These are phyloP conservation scores for Polyplosphaeria fusca DNA, from an alignment of 495 filamentous ascomycete species.

Conservation along the genomic window DNA sequence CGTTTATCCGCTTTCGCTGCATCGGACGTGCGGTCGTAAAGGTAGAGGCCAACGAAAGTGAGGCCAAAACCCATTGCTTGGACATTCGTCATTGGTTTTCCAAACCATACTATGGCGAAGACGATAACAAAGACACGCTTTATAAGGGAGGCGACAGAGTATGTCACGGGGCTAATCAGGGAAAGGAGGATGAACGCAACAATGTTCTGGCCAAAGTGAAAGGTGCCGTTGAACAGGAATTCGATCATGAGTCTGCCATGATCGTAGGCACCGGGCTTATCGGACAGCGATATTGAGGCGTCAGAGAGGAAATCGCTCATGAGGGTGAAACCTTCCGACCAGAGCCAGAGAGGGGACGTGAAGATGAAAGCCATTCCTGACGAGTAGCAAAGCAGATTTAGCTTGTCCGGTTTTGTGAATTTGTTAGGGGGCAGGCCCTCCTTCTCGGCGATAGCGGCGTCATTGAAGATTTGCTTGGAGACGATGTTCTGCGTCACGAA, in stretches of 20 bases:
- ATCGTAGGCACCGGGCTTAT: conserved; percentile 66
- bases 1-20: conserved; percentile 76
- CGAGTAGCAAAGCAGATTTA: conserved; percentile 96
- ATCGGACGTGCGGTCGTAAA: conserved; percentile 91
- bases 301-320: conserved; percentile 68
- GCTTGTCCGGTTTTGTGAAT: conserved; percentile 81
- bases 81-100: conserved; percentile 73
- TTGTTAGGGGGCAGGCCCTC: conserved; percentile 54
- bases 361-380: conserved; percentile 85
- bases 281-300: conserved; percentile 57
- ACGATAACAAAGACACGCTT: conserved; percentile 97
- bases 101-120: conserved; percentile 94
- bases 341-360: conserved; percentile 91
- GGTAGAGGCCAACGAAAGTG: conserved; percentile 88
- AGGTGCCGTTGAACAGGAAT: conserved; percentile 94
- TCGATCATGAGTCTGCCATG: conserved; percentile 75
- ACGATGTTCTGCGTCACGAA: conserved; percentile 99
- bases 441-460: conserved; percentile 75
- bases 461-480: conserved; percentile 98
- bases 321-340: conserved; percentile 77
- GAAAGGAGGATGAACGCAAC: conserved; percentile 88
- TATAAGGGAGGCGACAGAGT: conserved; percentile 90
- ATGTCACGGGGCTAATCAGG: conserved; percentile 91
- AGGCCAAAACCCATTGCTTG: conserved; percentile 83
- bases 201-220: conserved; percentile 96